Conservation (phyloP, 75 land plant genomes). For the Picea sitchensis region DNA sequence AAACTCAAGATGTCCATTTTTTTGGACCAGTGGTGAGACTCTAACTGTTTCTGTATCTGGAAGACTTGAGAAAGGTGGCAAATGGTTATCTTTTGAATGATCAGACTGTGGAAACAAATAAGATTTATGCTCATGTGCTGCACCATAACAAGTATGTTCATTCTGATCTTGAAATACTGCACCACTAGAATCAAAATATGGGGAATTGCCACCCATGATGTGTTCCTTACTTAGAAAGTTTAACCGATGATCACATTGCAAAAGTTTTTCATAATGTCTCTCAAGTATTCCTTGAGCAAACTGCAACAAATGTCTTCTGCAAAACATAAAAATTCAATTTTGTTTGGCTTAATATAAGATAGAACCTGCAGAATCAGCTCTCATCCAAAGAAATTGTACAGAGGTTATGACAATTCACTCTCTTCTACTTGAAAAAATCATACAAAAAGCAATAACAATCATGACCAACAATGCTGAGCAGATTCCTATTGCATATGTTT, state of each 20-base stretch:
- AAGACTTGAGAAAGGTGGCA: not conserved
- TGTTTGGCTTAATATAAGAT: not conserved
- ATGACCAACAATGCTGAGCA: not conserved
- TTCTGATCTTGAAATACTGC: not conserved
- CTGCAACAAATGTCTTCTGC: constrained; percentile 41
- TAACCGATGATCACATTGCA: constrained; percentile 61
- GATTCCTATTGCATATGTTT: not conserved
- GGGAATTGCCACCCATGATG: not conserved
- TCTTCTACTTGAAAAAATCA: not conserved
- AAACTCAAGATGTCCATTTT: not conserved
- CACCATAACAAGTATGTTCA: constrained; percentile 6
- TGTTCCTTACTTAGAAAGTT: constrained; percentile 31
- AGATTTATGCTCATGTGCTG: not conserved
- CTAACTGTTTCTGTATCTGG: not conserved
- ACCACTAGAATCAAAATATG: constrained; percentile 4
- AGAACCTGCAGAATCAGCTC: not conserved
- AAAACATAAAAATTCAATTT: not conserved
- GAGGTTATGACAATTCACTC: not conserved
- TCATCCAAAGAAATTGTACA: not conserved
- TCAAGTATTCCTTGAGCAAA: constrained; percentile 65
- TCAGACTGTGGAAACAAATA: constrained; percentile 2
- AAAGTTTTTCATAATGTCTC: constrained; percentile 74
- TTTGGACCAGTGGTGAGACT: not conserved
- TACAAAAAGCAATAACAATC: not conserved
- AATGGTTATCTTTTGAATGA: not conserved